Evolutionary conservation across 495 filamentous ascomycete genomes (phyloP), one percentile per base, ranked within the genome.

Genomic region (Tuber magnatum): DNA sequence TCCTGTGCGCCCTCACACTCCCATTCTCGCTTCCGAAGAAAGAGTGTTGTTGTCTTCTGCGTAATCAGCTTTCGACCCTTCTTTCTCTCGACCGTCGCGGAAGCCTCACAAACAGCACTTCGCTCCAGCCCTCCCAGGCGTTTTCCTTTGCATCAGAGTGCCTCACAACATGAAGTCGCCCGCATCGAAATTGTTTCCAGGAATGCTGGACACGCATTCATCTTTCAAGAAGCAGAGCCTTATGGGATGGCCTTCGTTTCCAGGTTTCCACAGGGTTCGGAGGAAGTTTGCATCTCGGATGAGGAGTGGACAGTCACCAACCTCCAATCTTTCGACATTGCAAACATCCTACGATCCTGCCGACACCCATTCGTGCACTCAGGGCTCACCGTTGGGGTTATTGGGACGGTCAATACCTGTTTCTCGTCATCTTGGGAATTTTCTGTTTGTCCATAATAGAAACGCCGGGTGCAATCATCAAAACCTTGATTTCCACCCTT

Each of bases 331-430:
- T 81, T 86, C 93, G 42, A 86, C 87, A 24, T 85, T 97, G 65
- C 87, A 96, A 81, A 96, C 91, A 5, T 97, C 94, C 39, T 92
- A 92, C 84, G 91, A 91, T 72, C 90, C 92, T n/a, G 82, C 85
- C 75, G 91, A 93, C 81, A 92, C 92, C 92, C 9, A 84, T 97
- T 70, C 87, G 88, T 42, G 87, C 90, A n/a, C 86, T 98, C 71
- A 89, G 90, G 73, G 85, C 87, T 68, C 91, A 95, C 81, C 89
- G 87, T 71, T 98, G 94, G 94, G 92, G 90, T 5, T 85, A 90
- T 74, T 93, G 93, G 83, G 94, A 98, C 84, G 89, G 90, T 71
- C 94, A 97, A 82, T 94, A 98, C 82, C 81, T 94, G 28, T 83
- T 95, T 48, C 83, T 96, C 42, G 86, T 91, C 70, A 88, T 91